Base-by-base conservation (phyloP, 257 asterid species). In the Gardenia jasminoides region DNA sequence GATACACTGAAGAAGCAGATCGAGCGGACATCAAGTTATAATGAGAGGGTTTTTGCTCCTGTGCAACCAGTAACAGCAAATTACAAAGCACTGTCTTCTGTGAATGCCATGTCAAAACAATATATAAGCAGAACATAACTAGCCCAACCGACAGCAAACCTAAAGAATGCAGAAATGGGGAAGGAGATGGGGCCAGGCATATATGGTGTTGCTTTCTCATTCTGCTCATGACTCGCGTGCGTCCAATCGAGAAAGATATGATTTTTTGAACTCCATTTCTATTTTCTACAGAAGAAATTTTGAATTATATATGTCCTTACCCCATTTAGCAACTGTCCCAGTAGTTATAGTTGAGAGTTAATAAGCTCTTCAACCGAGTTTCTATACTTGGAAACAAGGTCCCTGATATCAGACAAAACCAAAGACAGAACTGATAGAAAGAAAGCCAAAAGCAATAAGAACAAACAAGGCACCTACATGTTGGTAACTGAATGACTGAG, bases 311-410 rank as follows among this genome's bases (percentile, higher is more conserved):
- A 67, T 79, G 4, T 62, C 52, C 84, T 78, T 39, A 68, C 80
- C 71, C 48, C 50, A 11, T 9, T 52, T 41, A 22, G 59, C 47
- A 22, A 41, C 3, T 33, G 19, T 15, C 64, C 74, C 67, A 47
- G 68, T 48, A 50, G 78, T 85, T 71, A 92, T 28, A 88, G 82
- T 79, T 91, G 90, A 80, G 97, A 85, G 33, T 84, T 88, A 82
- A 87, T 83, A 81, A 92, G 85, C 84, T 92, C 97, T 79, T 91
- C 96, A 44, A 95, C 91, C 10, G 93, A 88, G 58, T 67, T 89
- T 86, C 84, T 85, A 77, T 88, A 93, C 80, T 68, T 91, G 13
- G 94, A 86, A 46, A 93, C 86, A 77, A 88, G 90, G 80, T 93
- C 93, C 92, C 98, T 95, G 93, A 50, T 79, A 86, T 78, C 44